A percentile compares a stretch with the other conserved stretches of the same genome.
These are phyloP conservation scores for Globisporangium polare DNA, from an alignment of 352 stramenopile species.

Conservation along the genomic window DNA sequence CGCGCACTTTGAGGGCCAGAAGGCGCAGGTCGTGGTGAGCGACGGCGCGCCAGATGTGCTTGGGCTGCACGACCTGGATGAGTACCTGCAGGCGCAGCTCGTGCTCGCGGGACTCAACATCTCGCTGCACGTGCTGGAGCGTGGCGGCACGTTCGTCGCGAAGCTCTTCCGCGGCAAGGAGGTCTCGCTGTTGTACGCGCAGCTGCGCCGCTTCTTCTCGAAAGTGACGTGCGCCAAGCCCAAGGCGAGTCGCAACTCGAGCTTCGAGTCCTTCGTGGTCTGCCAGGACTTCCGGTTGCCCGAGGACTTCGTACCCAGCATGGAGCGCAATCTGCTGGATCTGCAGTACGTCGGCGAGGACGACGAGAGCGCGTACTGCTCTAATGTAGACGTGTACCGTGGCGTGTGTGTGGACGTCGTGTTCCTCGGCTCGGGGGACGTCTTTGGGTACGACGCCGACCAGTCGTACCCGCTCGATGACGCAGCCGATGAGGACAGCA, in stretches of 20 bases:
- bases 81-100: slow-evolving; percentile 80
- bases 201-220: slow-evolving; percentile 67
- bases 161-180: slow-evolving; percentile 87
- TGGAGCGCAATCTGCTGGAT: slow-evolving; percentile 73
- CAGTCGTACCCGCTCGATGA: slow-evolving; percentile 75
- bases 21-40: slow-evolving; percentile 97
- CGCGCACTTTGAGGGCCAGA: slow-evolving; percentile 57
- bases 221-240: slow-evolving; percentile 81
- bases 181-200: slow-evolving; percentile 64
- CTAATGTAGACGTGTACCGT: slow-evolving; percentile 30
- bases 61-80: slow-evolving; percentile 73
- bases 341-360: slow-evolving; percentile 49
- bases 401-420: slow-evolving; percentile 56
- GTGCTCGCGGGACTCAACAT: slow-evolving; percentile 80
- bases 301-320: slow-evolving; percentile 44
- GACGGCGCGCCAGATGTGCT: slow-evolving; percentile 99
- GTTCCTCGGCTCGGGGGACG: slow-evolving; percentile 71
- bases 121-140: slow-evolving; percentile 68
- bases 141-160: slow-evolving; percentile 73
- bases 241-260: slow-evolving; percentile 82
- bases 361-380: slow-evolving; percentile 21
- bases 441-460: slow-evolving; percentile 79
- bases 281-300: slow-evolving; percentile 62
- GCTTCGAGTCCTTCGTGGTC: slow-evolving; percentile 81
- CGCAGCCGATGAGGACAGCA: neutral